phyloP scores from a whole-genome alignment of 2,329 filamentous ascomycete genomes.

The Leptographium radiaticola region DNA sequence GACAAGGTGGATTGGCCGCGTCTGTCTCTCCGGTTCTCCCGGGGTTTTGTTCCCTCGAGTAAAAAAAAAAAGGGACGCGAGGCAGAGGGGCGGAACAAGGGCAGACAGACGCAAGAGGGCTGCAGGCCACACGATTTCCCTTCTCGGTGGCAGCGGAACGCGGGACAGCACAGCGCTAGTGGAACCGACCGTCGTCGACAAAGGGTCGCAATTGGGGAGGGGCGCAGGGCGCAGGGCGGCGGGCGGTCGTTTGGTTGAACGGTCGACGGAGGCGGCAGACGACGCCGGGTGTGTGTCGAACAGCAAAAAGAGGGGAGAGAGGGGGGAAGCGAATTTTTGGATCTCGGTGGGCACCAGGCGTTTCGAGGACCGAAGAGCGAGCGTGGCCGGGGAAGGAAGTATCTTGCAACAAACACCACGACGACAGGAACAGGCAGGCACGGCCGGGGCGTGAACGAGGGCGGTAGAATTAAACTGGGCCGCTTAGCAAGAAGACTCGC shows the following conservation, averaged over 20 bases:
- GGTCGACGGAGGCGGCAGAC: neutral
- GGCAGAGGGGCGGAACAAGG: too few species aligned
- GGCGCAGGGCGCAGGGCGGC: too few species aligned
- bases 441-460: too few species aligned
- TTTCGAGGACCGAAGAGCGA: neutral
- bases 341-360: neutral
- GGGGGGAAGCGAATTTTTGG: neutral
- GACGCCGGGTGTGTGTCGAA: neutral
- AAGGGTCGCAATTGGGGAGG: neutral
- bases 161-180: neutral
- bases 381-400: too few species aligned
- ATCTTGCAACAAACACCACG: too few species aligned
- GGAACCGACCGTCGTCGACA: neutral
- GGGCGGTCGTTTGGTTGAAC: neutral
- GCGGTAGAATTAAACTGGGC: too few species aligned
- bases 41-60: too few species aligned
- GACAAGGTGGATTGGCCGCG: too few species aligned
- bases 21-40: too few species aligned
- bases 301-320: neutral
- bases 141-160: slow-evolving; percentile 1
- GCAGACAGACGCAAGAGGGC: too few species aligned
- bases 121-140: slow-evolving; percentile 4
- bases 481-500: too few species aligned
- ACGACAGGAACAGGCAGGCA: too few species aligned
- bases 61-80: neutral